Base-by-base conservation (phyloP, 2,329 filamentous ascomycete genomes). In the Curvularia spicifera region DNA sequence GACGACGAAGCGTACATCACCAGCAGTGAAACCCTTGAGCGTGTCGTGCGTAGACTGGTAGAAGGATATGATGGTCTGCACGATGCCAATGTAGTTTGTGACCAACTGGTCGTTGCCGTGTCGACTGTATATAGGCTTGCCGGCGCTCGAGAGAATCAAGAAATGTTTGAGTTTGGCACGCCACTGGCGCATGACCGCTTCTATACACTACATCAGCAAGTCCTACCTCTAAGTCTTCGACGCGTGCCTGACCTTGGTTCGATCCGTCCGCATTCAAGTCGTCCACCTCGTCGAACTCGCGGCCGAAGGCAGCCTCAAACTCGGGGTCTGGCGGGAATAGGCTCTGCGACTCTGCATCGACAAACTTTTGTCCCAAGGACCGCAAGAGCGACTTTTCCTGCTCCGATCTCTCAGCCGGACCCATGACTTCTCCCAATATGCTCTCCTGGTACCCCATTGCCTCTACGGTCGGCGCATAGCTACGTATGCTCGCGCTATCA, bases 1-100 rank as follows among this genome's bases (percentile, higher is more conserved):
- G 60, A 99, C 85, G 26, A 97, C 91, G 68, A 99, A 98, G 57
- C 91, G 89, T 26, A 91, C 88, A 52, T 88, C 85, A 13, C 90
- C 93, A n/a, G 95, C 93, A 2, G 89, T 92, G 74, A 99, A 99
- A 13, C 89, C 89, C 64, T 87, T 86, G 10, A 99, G 82, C 0
- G 85, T 86, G 72, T 97, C 91, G 55, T 90, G 85, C 8, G 89
- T 85, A 45, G 88, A 88, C 74, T 97, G 90, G 72, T 96, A 98
- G 74, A 97, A 97, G 1, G 95, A 98, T 61, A 99, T 97, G 68
- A 99, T 94, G 43, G 95, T 99, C 75, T 98, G 95, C 1, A 97
- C 89, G 18, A 99, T 89, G 40, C 95, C 95, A 75, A 98, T 94
- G 69, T 95, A 97, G 50, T 91, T 90, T 69, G 96, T 97, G 73